Percentiles rank a stretch among this genome's conserved stretches.
phyloP scores from a whole-genome alignment of 2,329 filamentous ascomycete species.

The Colletotrichum chrysophilum region DNA sequence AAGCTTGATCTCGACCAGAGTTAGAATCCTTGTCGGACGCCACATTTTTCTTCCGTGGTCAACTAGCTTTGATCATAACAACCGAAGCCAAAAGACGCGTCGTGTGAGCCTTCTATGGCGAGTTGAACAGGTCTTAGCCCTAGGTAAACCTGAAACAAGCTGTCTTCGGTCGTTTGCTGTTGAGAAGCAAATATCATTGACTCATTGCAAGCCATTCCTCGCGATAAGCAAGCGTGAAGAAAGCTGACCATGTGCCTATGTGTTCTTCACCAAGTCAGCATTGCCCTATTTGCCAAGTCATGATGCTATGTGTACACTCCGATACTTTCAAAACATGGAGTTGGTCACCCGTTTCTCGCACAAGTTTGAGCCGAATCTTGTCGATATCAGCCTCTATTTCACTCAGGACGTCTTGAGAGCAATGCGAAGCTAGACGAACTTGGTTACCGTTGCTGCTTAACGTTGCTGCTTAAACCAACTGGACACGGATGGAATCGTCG shows the following conservation, averaged over 20 bases:
- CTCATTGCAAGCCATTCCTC: no score
- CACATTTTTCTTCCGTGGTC: accelerated
- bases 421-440: background rate
- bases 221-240: no score
- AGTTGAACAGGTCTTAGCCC: background rate
- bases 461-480: background rate
- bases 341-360: background rate
- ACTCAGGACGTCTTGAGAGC: background rate
- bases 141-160: no score
- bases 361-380: background rate
- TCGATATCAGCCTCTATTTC: background rate
- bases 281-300: background rate
- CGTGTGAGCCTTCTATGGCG: background rate
- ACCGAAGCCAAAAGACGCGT: background rate
- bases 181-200: no score
- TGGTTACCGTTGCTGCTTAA: background rate
- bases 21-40: background rate
- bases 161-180: no score
- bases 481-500: background rate
- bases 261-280: no score
- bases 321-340: background rate
- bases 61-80: background rate
- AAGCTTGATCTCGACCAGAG: background rate
- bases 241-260: no score
- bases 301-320: background rate